Conservation (phyloP, 2,329 filamentous ascomycete genomes). For the Hypocrella siamensis region DNA sequence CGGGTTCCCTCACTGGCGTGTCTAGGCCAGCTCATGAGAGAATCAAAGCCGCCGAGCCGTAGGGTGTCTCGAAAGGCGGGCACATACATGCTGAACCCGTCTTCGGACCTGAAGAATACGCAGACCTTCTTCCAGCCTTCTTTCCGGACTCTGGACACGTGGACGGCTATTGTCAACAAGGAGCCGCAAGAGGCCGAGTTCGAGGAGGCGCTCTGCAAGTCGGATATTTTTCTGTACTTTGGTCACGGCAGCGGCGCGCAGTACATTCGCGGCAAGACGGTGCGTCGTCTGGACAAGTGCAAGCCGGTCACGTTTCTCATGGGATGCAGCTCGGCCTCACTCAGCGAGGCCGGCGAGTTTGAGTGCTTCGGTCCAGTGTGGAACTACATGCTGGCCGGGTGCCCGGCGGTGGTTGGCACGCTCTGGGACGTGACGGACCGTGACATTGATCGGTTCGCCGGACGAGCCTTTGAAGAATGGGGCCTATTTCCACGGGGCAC, state of each 20-base stretch:
- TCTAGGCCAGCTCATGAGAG: slow-evolving; percentile 59
- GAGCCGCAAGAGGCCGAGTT: slow-evolving; percentile 68
- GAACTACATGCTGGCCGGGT: slow-evolving; percentile 81
- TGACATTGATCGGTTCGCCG: slow-evolving; percentile 88
- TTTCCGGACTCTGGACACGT: slow-evolving; percentile 51
- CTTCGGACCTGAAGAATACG: slow-evolving; percentile 66
- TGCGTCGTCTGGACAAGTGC: slow-evolving; percentile 64
- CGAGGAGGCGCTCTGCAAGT: slow-evolving; percentile 44
- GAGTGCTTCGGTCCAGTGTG: slow-evolving; percentile 83
- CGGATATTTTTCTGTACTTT: slow-evolving; percentile 78
- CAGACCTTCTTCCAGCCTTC: slow-evolving; percentile 54
- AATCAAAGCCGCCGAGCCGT: slow-evolving; percentile 29
- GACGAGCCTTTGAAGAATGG: slow-evolving; percentile 69
- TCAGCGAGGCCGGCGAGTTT: slow-evolving; percentile 68
- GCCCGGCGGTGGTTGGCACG: slow-evolving; percentile 76
- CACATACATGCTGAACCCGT: slow-evolving; percentile 80
- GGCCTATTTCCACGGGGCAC: slow-evolving; percentile 46
- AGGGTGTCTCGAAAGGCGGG: slow-evolving; percentile 40
- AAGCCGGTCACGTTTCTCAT: slow-evolving; percentile 71
- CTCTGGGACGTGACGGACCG: slow-evolving; percentile 97
- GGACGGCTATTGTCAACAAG: slow-evolving; percentile 53
- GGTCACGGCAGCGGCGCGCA: slow-evolving; percentile 91
- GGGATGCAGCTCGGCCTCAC: slow-evolving; percentile 77
- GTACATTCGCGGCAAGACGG: slow-evolving; percentile 74
- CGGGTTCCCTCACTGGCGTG: slow-evolving; percentile 77